Evolutionary conservation across 192 early-diverging fungal genomes (phyloP), one percentile per base, ranked within the genome.

Genomic region (Gigaspora rosea): DNA sequence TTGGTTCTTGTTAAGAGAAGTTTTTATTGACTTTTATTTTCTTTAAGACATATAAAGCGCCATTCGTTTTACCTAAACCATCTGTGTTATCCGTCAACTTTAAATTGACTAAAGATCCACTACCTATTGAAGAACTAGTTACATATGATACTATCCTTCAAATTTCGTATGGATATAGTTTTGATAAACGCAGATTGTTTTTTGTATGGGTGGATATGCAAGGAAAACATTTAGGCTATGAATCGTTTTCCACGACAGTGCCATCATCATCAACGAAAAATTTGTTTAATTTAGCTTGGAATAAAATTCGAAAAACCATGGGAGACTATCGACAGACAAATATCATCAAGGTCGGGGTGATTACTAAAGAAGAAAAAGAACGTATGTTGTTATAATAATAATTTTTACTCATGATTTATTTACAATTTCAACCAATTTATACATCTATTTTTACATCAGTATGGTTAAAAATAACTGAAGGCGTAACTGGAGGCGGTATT

Each of bases 91-190:
- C 33, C 13, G 71, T 59, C n/a, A 22, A 58, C 5, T 59, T 59
- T 59, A 6, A 41, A 59, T 56, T 47, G 48, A 13, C 10, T 27
- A 48, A 73, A 0, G 20, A n/a, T 46, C 49, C 48, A 22, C 56
- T 33, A 15, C 71, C 70, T 15, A 11, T 56, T 0, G 32, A 18
- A 71, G 70, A 56, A 41, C 32, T 56, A 54, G 27, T 59, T 15
- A 41, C 16, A 13, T 69, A 73, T 11, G 56, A 73, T 41, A 73
- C 54, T 8, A 20, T 73, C 15, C 36, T 69, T 18, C 71, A 73
- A 5, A 59, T 73, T 32, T 57, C 56, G 13, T 73, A 73, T 20
- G 71, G 54, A 20, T 73, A 46, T 49, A 73, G 71, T 41, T 58
- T 73, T 56, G 71, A 73, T 73, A 52, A 59, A 59, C 52, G 22